These are phyloP conservation scores for Candida takata DNA, from an alignment of 805 yeast species.

Conservation along the genomic window DNA sequence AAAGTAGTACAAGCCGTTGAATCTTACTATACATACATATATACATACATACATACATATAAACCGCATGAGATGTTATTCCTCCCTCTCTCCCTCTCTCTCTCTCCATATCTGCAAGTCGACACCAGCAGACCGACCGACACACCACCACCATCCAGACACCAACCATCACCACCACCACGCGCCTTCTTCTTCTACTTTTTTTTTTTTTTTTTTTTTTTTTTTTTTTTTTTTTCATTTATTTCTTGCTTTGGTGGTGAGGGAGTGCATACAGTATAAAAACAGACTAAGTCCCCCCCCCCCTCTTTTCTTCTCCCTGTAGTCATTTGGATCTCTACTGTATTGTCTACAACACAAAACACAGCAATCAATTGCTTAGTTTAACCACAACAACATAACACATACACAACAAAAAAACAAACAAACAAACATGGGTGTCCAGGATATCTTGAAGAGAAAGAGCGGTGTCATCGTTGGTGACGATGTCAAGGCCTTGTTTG, in stretches of 20 bases:
- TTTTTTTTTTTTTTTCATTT: no score
- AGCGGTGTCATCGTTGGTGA: conserved; percentile 99
- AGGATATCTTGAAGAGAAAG: conserved; percentile 80
- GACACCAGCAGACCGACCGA: no score
- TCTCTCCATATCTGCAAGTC: no score
- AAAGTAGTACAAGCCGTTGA: no score
- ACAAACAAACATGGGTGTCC: conserved; percentile 43
- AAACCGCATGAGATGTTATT: no score
- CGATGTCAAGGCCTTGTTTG: conserved; percentile 77
- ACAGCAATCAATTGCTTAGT: not conserved
- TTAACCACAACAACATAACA: not conserved
- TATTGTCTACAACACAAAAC: not conserved
- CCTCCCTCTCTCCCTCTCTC: no score
- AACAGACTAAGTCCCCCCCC: not conserved
- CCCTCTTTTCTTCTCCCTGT: not conserved
- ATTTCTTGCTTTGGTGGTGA: no score
- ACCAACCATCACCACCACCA: not conserved
- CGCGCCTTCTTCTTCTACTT: no score
- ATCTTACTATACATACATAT: no score
- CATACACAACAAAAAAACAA: not conserved
- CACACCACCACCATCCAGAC: not conserved
- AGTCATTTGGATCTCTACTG: not conserved
- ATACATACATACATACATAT: no score
- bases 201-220: no score
- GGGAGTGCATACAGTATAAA: no score